Evolutionary conservation across 306 rosid species (phyloP).

Genomic region (Cicer judaicum): DNA sequence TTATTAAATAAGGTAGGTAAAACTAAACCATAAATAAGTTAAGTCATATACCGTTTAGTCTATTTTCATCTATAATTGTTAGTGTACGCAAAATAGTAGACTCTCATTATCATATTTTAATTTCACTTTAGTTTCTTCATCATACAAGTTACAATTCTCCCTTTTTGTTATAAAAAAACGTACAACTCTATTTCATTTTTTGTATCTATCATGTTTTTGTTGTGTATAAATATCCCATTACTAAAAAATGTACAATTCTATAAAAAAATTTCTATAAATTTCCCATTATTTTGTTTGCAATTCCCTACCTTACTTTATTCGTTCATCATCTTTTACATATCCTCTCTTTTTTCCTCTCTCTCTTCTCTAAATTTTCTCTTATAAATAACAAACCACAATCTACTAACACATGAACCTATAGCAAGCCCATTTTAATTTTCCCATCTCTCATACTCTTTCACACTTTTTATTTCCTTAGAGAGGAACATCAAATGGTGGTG

Average conservation of each 20-base stretch:
- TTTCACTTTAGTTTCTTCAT: constrained; percentile 10
- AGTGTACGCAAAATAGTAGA: too few species aligned
- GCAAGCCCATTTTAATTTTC: too few species aligned
- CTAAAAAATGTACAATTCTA: too few species aligned
- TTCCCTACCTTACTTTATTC: constrained; percentile 14
- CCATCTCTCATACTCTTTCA: neutral
- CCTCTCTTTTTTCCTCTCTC: neutral
- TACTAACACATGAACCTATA: constrained; percentile 36
- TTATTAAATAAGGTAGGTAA: too few species aligned
- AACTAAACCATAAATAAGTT: too few species aligned
- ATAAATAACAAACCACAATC: neutral
- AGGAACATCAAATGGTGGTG: constrained; percentile 53
- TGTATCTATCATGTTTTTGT: neutral
- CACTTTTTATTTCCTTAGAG: neutral
- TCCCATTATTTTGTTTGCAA: constrained; percentile 40
- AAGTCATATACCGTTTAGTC: too few species aligned
- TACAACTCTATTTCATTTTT: constrained; percentile 36
- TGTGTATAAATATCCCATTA: constrained; percentile 57
- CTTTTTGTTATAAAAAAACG: neutral
- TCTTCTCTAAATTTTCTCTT: neutral
- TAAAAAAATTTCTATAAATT: too few species aligned
- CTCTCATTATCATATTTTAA: neutral
- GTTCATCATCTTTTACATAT: constrained; percentile 10
- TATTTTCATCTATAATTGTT: too few species aligned
- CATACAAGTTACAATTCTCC: constrained; percentile 31